These are phyloP conservation scores for Phoenix roebelenii DNA, from an alignment of 176 grass and related monocot species.

Conservation along the genomic window DNA sequence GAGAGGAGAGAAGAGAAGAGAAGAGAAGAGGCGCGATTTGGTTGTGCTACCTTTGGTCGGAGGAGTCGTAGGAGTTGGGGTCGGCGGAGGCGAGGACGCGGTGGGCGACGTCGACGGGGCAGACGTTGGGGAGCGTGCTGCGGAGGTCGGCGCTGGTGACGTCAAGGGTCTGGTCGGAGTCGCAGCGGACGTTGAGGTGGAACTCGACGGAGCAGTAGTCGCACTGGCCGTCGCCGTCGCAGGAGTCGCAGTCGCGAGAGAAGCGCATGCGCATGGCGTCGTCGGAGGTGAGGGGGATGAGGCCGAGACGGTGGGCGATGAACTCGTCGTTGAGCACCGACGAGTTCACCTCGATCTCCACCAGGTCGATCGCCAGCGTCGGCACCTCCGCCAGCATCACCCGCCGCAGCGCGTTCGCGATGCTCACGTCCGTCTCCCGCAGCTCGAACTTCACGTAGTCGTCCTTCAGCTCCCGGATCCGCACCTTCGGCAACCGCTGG, in stretches of 20 bases:
- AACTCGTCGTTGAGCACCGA: conserved; percentile 99
- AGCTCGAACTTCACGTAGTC: conserved; percentile 93
- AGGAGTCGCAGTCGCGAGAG: conserved; percentile 89
- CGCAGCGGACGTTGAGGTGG: conserved; percentile 55
- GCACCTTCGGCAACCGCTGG: conserved; percentile 71
- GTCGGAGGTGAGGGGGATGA: conserved; percentile 82
- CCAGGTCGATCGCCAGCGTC: conserved; percentile 85
- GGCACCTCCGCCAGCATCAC: conserved; percentile 97
- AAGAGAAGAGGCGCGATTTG: neutral
- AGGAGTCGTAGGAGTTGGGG: conserved; percentile 21
- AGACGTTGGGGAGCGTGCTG: conserved; percentile 53
- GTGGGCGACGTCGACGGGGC: conserved; percentile 43
- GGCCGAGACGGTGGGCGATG: conserved; percentile 82
- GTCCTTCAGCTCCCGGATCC: conserved; percentile 73
- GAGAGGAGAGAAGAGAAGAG: neutral
- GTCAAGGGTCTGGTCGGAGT: conserved; percentile 81
- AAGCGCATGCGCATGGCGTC: conserved; percentile 89
- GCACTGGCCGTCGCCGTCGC: conserved; percentile 85
- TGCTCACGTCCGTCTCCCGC: conserved; percentile 79
- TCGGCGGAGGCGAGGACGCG: conserved; percentile 15
- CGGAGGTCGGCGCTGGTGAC: conserved; percentile 75
- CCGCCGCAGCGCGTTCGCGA: conserved; percentile 86
- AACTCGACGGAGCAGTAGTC: conserved; percentile 95
- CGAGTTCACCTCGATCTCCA: conserved; percentile 87
- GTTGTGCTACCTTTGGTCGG: conserved; percentile 38